Percentiles rank a stretch among this genome's conserved stretches.
Evolutionary conservation across 2,329 filamentous ascomycete genomes (phyloP).

Genomic region (Microcyclospora pomicola): DNA sequence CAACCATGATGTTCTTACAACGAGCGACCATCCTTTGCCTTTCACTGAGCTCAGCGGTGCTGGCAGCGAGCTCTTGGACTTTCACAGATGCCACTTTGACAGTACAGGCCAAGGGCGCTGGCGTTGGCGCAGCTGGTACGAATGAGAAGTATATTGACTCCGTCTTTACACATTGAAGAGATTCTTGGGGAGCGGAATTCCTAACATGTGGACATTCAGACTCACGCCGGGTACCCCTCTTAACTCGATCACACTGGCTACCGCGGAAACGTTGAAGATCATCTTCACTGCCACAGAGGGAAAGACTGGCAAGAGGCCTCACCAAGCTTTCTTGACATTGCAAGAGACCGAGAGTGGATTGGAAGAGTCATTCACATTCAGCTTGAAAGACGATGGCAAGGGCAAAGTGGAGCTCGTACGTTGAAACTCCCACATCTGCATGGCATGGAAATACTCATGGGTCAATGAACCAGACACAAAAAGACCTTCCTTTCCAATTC

Average conservation of each 20-base stretch:
- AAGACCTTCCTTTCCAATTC: constrained; percentile 77
- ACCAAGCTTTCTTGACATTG: constrained; percentile 84
- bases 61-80: constrained; percentile 47
- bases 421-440: constrained; percentile 8
- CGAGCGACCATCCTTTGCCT: constrained; percentile 9
- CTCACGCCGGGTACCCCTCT: constrained; percentile 41
- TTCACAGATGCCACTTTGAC: constrained; percentile 61
- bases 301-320: constrained; percentile 66
- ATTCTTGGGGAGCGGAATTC: not conserved
- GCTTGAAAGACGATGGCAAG: constrained; percentile 77
- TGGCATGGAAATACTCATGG: constrained; percentile 4
- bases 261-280: constrained; percentile 65
- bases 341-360: constrained; percentile 61
- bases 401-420: constrained; percentile 71
- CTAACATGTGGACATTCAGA: constrained; percentile 15
- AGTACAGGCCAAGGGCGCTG: constrained; percentile 46
- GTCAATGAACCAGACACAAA: constrained; percentile 50
- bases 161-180: not conserved
- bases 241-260: constrained; percentile 36
- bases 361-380: constrained; percentile 76
- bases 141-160: constrained; percentile 42
- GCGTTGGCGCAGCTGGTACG: constrained; percentile 30
- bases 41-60: constrained; percentile 19
- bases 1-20: constrained; percentile 16
- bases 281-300: constrained; percentile 67